phyloP scores from a whole-genome alignment of 768 basidiomycete species.

The Mycena polygramma region DNA sequence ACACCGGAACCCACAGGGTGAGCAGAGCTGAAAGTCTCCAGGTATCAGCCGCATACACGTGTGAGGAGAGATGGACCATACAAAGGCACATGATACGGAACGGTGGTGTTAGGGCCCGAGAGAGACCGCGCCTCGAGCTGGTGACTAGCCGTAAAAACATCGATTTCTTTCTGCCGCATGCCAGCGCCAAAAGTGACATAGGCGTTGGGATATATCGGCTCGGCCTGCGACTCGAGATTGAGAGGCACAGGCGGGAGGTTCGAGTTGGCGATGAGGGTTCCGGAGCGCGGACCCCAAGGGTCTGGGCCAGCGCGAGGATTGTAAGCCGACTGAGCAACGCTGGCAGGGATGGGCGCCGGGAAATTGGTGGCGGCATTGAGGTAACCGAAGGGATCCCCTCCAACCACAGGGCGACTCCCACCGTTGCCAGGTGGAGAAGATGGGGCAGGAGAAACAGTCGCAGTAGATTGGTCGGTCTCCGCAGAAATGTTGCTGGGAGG shows the following conservation, averaged over 20 bases:
- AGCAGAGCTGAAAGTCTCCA: conserved; percentile 65
- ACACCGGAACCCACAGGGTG: conserved; percentile 85
- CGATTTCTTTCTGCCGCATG: conserved; percentile 86
- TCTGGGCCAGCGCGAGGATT: conserved; percentile 52
- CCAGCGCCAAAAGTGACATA: conserved; percentile 92
- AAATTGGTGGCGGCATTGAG: conserved; percentile 56
- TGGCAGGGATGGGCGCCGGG: conserved; percentile 45
- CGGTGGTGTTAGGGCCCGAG: conserved; percentile 61
- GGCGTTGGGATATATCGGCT: conserved; percentile 76
- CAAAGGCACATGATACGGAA: conserved; percentile 89
- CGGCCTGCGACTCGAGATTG: conserved; percentile 61
- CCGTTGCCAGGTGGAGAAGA: conserved; percentile 19
- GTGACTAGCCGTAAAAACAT: conserved; percentile 78
- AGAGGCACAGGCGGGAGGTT: conserved; percentile 48
- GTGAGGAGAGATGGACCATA: conserved; percentile 50
- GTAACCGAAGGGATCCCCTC: conserved; percentile 73
- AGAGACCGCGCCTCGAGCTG: conserved; percentile 72
- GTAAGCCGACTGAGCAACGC: conserved; percentile 49
- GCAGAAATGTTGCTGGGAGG: too few relatives aligned
- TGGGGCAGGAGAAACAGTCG: conserved; percentile 46
- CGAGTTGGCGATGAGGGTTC: conserved; percentile 43
- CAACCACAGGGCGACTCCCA: conserved; percentile 36
- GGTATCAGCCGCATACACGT: conserved; percentile 17
- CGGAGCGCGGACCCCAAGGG: conserved; percentile 49
- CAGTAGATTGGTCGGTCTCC: conserved; percentile 39